Evolutionary conservation across 768 basidiomycete species (phyloP), one percentile per base, ranked within the genome.

Genomic region (Hortiboletus campestris): DNA sequence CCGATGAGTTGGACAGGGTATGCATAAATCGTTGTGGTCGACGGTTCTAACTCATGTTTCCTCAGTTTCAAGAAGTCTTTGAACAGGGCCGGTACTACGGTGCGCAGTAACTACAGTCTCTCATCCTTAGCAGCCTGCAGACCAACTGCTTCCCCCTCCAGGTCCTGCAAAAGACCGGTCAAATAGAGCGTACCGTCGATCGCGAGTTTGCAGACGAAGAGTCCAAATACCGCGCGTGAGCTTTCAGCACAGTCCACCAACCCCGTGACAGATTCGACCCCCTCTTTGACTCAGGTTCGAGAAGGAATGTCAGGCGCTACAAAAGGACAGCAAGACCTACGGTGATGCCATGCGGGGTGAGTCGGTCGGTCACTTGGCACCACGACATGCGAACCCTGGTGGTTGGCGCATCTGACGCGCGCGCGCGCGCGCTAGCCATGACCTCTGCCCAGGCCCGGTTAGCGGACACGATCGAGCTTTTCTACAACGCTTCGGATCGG

Each of bases 141-240:
- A 59, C 59, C 49, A 48, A 46, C 17, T 6, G 17, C 20, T 51
- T 38, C 60, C 40, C 52, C 31, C 28, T 48, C 41, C 67, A 94
- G 91, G 81, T 98, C 64, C 81, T 96, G 71, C 95, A 98, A 80
- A 98, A 98, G 84, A 96, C 95, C 1, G 96, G 96, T 53, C 95
- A 98, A 74, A 93, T 98, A 56, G 96, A 98, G 70, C 81, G 94
- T 29, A 98, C 96, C 0, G 84, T 97, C 25, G 96, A 98, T 73
- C 78, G 91, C 47, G 94, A 98, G 67, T 98, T 97, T 66, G 80
- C 87, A 14, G 88, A 94, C 55, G 95, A 97, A 72, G 93, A 97
- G 70, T 83, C 86, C 46, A 91, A 94, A 69, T 98, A 85, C 78
- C 84, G 85, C 76, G 82, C 82, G 95, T 97, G 71, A 71, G 92